Base-by-base conservation (phyloP, 1,284 basidiomycete genomes). In the Boletus albobrunnescens region DNA sequence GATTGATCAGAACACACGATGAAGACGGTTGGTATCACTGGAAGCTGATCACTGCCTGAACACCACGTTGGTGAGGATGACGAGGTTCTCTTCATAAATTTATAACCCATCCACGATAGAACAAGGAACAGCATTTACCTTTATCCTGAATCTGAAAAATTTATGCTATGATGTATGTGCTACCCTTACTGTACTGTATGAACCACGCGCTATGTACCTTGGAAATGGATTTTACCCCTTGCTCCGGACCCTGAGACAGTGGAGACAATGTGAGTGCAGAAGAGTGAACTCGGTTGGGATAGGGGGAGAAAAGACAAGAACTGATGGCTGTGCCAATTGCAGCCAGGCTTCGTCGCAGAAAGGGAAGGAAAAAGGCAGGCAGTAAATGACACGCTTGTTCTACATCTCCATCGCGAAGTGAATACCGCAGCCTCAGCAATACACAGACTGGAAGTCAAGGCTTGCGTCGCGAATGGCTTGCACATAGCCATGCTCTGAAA, bases 401-500 rank as follows among this genome's bases (percentile, higher is more conserved):
- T n/a, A 17, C 17, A 14, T 13, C 13, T 1, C 9, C 22, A 13
- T 30, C 27, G 6, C 17, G 16, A 47, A 36, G 27, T 11, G 22
- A 46, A 19, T 16, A 27, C 32, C 20, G 20, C 24, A 12, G 1
- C 16, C 43, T 61, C 41, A 66, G 27, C 65, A 65, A 38, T 59
- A 59, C 10, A 28, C 45, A 37, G 47, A 23, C 11, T 47, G 52
- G 28, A 73, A 64, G 52, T 74, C 71, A 3, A 51, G 52, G 14
- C 54, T 60, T 6, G 71, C 73, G 2, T 51, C 62, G 26, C 58
- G 56, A 35, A 75, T 52, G 23, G 75, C 81, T 59, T 82, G 78
- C 32, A 64, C 67, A 55, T 79, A 77, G 3, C 77, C 79, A 56
- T 81, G 77, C 49, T 75, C 75, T 71, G 26, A 26, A 45, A 39